Evolutionary conservation across 2,329 filamentous ascomycete species (phyloP), one percentile per base, ranked within the genome.

Genomic region (Davidsoniella eucalypti): DNA sequence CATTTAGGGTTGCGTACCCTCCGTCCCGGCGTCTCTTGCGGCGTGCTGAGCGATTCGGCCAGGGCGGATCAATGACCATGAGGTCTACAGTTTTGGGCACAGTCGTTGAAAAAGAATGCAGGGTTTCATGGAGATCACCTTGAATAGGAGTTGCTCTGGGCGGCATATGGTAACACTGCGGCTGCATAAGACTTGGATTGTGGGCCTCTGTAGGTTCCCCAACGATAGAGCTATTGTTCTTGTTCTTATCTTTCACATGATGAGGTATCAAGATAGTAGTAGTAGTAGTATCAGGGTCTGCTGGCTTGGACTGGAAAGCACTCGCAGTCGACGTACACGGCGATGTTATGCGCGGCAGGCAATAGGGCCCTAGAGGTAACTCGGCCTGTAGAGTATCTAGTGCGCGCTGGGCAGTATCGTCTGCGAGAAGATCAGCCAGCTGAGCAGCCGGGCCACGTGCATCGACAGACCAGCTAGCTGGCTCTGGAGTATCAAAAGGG

Each of bases 11-110:
- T 2, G 58, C 55, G 61, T 78, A 76, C 56, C 69, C 58, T 58
- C 65, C 63, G 46, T 59, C 69, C 9, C 25, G 38, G 9, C 39
- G 38, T 17, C 39, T 10, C 57, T 75, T 78, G 38, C 82, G 70
- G 56, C 73, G 73, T 12, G 77, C 84, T 5, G 84, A 88, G 43
- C 79, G 74, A 59, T 87, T 90, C 0, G 84, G 83, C 84, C 85
- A 90, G 1, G 85, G 84, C 2, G 85, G 85, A 59, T 90, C 84
- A 17, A 88, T 65, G 6, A 87, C 61, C 37, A 88, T 68, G 42
- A 88, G 66, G 55, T 84, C 68, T 61, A 90, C 87, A 5, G 61
- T 58, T 17, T 23, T 26, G n/a, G 72, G 69, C 2, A 71, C 68
- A 2, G 58, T 59, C 12, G 62, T 56, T 1, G 67, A 55, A 55